Base-by-base conservation (phyloP, 2,329 filamentous ascomycete species). In the Scleromitrula shiraiana region DNA sequence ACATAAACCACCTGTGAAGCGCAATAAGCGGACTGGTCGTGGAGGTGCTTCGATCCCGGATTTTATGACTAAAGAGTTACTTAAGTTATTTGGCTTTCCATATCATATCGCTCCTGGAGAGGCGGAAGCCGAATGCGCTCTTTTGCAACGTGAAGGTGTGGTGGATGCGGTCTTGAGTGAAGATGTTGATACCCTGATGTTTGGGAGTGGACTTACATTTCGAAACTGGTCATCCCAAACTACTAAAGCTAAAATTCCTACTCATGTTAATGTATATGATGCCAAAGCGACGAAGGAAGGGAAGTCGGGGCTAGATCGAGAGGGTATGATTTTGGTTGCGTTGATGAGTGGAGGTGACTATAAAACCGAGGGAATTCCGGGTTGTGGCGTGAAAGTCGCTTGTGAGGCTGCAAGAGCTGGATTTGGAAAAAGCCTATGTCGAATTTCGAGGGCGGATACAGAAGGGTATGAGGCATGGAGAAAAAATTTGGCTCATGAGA, bases 131-230 rank as follows among this genome's bases (percentile, higher is more conserved):
- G 93, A 98, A 68, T 98, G 93, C 56, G 93, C 93, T 0, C 69
- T 93, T 14, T 67, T 98, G 3, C 90, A 98, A 62, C 75, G 76
- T 50, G 76, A 83, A 38, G 89, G 88, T 0, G 72, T 95, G 7
- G 90, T 95, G 1, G 93, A 98, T 65, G 91, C 88, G 0, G 93
- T 97, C 1, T 73, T 98, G 58, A 96, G 88, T 64, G 90, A 98
- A 64, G 93, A 98, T 70, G 89, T 96, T 36, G 93, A 98, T 64
- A 93, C 91, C 2, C 78, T 97, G 59, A 97, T 97, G 91, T 97
- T 97, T 68, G 93, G 93, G 1, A 93, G 88, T 54, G 82, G 78
- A 0, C 68, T 80, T 30, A 91, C 85, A 0, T 68, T 96, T 35
- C 77, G 88, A 42, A 91, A 88, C 59, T 96, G 88, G 82, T 86